Base-by-base conservation (phyloP, 2,329 filamentous ascomycete species). In the Arthrobotrys megalospora region DNA sequence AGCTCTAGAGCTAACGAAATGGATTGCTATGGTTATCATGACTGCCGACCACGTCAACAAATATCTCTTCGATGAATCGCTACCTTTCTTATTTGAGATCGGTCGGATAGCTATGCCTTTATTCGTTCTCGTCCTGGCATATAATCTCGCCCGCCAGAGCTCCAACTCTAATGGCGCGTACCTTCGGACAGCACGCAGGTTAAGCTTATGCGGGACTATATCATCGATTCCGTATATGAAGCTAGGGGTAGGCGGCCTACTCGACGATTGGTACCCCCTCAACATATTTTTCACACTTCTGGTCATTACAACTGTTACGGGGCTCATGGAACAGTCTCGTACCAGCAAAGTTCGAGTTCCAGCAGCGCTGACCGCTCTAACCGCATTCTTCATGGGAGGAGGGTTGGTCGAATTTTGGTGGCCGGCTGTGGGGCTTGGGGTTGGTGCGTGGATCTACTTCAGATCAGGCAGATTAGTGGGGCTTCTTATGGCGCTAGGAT, bases 11-110 rank as follows among this genome's bases (percentile, higher is more conserved):
- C 28, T 76, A 12, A 48, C 71, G 2, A 76, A 76, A 64, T 76
- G 71, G 71, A 55, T 58, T 12, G 52, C 71, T 28, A 34, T 76
- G 24, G n/a, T 52, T 6, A 24, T 76, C n/a, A 76, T 76, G 71
- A 76, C 71, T 7, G 71, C 50, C 21, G 71, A 76, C 12, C 71
- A 76, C 36, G 55, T 76, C 71, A 76, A 76, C 64, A 76, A 76
- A 58, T 76, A 76, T 28, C 71, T 76, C 10, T 76, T 76, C 21
- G 58, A 63, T 19, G 71, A 76, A 24, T 6, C 52, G 16, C 21
- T 69, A 24, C 71, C 71, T 11, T 55, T 24, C 11, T 10, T 64
- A 14, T 76, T 76, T 53, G 71, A 76, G 45, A 16, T 38, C 11
- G 71, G 71, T 14, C 63, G 71, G 45, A 55, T 69, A 5, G 53